Evolutionary conservation across 331 rosid species (phyloP), one percentile per base, ranked within the genome.

Genomic region (Phaseolus coccineus): DNA sequence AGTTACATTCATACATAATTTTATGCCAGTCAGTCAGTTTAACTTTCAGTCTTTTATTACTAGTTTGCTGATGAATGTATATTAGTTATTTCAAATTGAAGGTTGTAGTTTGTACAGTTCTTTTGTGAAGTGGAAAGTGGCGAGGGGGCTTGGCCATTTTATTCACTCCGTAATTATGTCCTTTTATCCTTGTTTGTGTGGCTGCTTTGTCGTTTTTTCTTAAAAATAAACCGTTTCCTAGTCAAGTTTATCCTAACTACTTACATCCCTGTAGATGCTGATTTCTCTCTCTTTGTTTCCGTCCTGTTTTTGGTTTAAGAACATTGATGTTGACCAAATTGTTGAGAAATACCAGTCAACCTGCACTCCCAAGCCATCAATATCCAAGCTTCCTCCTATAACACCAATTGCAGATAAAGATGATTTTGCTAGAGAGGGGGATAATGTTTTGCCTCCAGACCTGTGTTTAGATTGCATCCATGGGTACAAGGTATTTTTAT

Each of bases 291-390:
- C 42, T 61, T 71, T 77, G 40, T 79, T 76, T 73, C 39, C 85
- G 84, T 71, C 64, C 39, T 74, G 72, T 52, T 12, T 67, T 77
- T 83, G 52, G 15, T 56, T 74, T 39, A 87, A 95, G 98, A 87
- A 73, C 84, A 91, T 95, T 84, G 99, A 93, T 81, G 90, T 95
- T 79, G 99, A 93, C 87, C 97, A 93, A 85, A 86, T 95, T 77
- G 98, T 95, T 73, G 96, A 93, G 87, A 91, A 90, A 67, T 91
- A 91, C 84, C 99, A 95, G 82, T 89, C 97, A 68, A 78, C 77
- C 68, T 87, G 93, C 87, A 93, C 99, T 24, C 99, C 99, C 77
- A 87, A 90, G 82, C 90, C 92, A 48, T 81, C 92, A 50, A 69
- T 80, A 25, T 86, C 94, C 69, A 90, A 90, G 89, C 82, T 88